These are phyloP conservation scores for Eutrema yunnanense DNA, from an alignment of 345 rosid genomes.

Conservation along the genomic window DNA sequence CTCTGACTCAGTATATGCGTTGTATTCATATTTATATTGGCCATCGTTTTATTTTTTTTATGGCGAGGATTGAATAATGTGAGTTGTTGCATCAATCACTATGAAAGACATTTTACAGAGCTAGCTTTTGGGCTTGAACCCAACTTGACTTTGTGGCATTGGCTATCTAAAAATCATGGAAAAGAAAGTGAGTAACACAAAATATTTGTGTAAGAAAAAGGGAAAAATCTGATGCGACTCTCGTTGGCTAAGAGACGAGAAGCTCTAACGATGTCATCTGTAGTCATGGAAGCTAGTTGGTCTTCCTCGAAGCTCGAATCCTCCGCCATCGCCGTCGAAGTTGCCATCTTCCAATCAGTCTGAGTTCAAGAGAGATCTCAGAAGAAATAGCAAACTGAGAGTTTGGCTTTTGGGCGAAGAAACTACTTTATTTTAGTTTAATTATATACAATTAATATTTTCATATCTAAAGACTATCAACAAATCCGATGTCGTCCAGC, in stretches of 20 bases:
- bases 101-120: not conserved
- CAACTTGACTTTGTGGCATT: not conserved
- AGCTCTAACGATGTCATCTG: constrained; percentile 29
- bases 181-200: too few species aligned
- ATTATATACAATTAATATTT: too few species aligned
- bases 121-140: not conserved
- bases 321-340: constrained; percentile 8
- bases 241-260: constrained; percentile 74
- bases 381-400: too few species aligned
- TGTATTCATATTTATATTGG: not conserved
- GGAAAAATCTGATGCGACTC: constrained; percentile 36
- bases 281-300: too few species aligned
- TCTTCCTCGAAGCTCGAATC: too few species aligned
- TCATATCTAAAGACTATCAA: too few species aligned
- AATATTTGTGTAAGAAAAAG: too few species aligned
- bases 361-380: not conserved
- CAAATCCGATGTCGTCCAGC: constrained; percentile 96
- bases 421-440: too few species aligned
- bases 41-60: not conserved
- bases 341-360: not conserved
- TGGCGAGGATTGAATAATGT: not conserved
- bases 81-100: constrained; percentile 5
- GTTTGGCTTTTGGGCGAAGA: too few species aligned
- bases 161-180: not conserved
- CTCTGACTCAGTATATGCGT: not conserved